Evolutionary conservation across 2,329 filamentous ascomycete genomes (phyloP), one percentile per base, ranked within the genome.

Genomic region (Trichoderma citrinoviride): DNA sequence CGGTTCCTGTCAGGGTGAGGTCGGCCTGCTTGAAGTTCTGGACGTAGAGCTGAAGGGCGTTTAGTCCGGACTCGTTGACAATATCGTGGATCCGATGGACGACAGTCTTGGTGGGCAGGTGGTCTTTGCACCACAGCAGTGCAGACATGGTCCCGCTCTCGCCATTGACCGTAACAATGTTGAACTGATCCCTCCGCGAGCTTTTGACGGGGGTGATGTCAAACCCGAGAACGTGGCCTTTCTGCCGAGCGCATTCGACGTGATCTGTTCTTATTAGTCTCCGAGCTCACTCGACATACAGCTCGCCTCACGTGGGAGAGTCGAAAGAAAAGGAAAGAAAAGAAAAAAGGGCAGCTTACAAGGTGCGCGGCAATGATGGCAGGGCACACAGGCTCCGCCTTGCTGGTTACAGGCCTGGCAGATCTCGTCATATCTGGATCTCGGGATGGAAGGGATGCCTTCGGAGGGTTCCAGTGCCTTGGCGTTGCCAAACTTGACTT

Each of bases 21-120:
- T 99, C 95, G 8, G 95, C 94, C 77, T 98, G 94, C 77, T 99
- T 99, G 81, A 92, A 97, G 65, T 89, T 93, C 70, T 90, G 89
- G 50, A 90, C 91, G 74, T 91, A 99, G 27, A 96, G 82, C 75
- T 97, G 93, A 56, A 99, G 79, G 10, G 91, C 92, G 70, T 89
- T 96, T 61, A 87, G 78, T n/a, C 87, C 87, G n/a, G 82, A 82
- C 21, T 90, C 87, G 63, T 89, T 87, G 12, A 90, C 87, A 23
- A 85, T 75, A 69, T 97, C 93, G 67, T 91, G 85, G 81, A 97
- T 92, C 12, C 83, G 85, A 77, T 98, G 91, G 7, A 96, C 81
- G 44, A 86, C 83, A 1, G 86, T 87, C 76, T 93, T 92, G 49
- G 87, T 81, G 4, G 87, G 83, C n/a, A 83, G 78, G 75, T 99